Conservation (phyloP, 2,329 filamentous ascomycete genomes). For the Alternaria infectoria region DNA sequence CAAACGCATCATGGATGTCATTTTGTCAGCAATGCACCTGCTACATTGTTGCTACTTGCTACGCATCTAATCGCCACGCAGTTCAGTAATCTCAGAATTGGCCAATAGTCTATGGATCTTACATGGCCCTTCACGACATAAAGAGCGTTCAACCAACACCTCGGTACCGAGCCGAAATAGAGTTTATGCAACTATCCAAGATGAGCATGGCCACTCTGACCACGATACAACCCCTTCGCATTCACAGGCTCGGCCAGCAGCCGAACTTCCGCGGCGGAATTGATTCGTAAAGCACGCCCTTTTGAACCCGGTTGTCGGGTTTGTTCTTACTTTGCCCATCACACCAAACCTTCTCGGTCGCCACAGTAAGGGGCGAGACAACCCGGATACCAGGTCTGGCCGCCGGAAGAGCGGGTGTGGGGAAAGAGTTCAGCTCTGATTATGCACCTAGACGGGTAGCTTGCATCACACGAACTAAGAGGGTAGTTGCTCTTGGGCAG, state of each 20-base stretch:
- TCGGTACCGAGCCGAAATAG: not conserved
- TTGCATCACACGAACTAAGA: slow-evolving; percentile 34
- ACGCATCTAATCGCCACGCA: not conserved
- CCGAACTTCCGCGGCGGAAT: slow-evolving; percentile 27
- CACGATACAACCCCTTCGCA: slow-evolving; percentile 10
- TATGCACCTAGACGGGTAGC: slow-evolving; percentile 35
- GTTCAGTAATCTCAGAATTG: not conserved
- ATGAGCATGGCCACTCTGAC: not conserved
- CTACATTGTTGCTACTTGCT: not conserved
- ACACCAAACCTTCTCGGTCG: slow-evolving; percentile 26
- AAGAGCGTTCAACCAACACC: not conserved
- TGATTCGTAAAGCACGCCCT: slow-evolving; percentile 30
- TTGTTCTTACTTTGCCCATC: slow-evolving; percentile 26
- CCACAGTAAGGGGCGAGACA: slow-evolving; percentile 33
- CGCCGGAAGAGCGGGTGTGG: slow-evolving; percentile 35
- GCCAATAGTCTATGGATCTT: not conserved
- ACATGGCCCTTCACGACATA: not conserved
- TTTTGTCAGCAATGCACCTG: not conserved
- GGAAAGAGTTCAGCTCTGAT: slow-evolving; percentile 35
- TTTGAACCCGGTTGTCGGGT: slow-evolving; percentile 41
- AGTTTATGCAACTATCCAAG: not conserved
- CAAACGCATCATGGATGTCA: not conserved
- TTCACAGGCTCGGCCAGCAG: slow-evolving; percentile 31
- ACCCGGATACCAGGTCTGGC: slow-evolving; percentile 36
- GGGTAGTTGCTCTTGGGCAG: not conserved